Evolutionary conservation across 2,329 filamentous ascomycete species (phyloP).

Genomic region (Hirsutella thompsonii): DNA sequence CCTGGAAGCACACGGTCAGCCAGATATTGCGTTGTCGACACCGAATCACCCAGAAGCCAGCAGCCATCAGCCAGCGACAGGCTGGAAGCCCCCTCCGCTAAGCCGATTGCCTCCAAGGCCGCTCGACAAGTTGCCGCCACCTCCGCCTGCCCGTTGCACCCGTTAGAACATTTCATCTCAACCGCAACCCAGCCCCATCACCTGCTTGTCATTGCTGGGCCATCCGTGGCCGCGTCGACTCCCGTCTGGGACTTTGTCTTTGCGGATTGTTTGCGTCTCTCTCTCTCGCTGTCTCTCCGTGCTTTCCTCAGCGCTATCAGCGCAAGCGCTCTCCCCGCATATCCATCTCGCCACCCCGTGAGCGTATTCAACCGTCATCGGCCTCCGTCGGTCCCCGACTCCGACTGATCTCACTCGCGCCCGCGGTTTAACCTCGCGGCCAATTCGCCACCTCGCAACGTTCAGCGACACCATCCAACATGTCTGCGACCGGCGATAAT

Average conservation of each 20-base stretch:
- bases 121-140: too few relatives aligned
- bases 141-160: not conserved
- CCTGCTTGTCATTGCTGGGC: not conserved
- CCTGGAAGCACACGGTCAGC: too few relatives aligned
- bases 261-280: not conserved
- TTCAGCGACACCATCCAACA: slow-evolving; percentile 11
- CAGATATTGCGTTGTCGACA: too few relatives aligned
- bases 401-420: not conserved
- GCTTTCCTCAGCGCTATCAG: not conserved
- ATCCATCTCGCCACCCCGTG: not conserved
- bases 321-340: not conserved
- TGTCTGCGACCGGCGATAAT: slow-evolving; percentile 28
- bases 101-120: too few relatives aligned
- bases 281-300: not conserved
- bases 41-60: too few relatives aligned
- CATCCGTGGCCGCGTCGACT: not conserved
- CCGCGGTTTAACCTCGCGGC: not conserved
- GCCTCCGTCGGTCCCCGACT: not conserved
- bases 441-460: not conserved
- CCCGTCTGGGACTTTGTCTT: not conserved
- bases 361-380: not conserved
- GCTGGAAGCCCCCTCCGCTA: too few relatives aligned
- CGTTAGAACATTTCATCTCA: not conserved
- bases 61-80: too few relatives aligned
- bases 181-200: not conserved